Base-by-base conservation (phyloP, 495 filamentous ascomycete genomes). In the Podospora bellae-mahoneyi region DNA sequence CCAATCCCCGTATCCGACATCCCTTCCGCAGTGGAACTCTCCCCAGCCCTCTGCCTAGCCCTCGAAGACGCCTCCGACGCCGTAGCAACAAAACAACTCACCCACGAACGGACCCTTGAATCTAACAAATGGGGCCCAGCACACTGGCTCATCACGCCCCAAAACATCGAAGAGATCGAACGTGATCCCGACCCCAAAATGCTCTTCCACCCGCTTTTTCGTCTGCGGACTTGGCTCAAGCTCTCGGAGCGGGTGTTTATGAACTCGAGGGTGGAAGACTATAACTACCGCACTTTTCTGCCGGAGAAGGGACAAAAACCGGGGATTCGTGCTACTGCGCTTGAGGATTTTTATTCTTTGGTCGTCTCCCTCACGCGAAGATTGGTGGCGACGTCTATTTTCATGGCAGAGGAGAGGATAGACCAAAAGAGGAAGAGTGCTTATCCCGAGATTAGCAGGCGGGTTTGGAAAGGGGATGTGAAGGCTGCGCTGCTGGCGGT, bases 21-120 rank as follows among this genome's bases (percentile, higher is more conserved):
- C 0, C 87, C 92, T 1, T 88, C 92, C 27, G 94, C 94, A 0
- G 65, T 85, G 3, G 92, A 97, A 72, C 75, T 97, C 26, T 87
- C 86, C 65, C 77, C 82, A n/a, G 82, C 87, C 65, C 90, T 90
- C 70, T 86, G 83, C 66, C 76, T 76, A 2, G 82, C 84, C n/a
- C 83, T 97, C 2, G 91, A 96, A 63, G 74, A 80, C 56, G 86
- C 89, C 30, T 92, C 88, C 0, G 87, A 92, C 67, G 77, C 79
- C 13, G 68, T 95, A 15, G 78, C 85, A 3, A 70, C 82, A 15
- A 78, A 85, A 32, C 87, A 92, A 67, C 85, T 90, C 61, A 69
- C 68, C 4, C 71, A 83, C 56, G 87, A 92, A 70, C 83, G 85
- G 64, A 67, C 72, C 10, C 65, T 74, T 5, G 91, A 91, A 67